Conservation (phyloP, 495 filamentous ascomycete species). For the Thermothielavioides terrestris region DNA sequence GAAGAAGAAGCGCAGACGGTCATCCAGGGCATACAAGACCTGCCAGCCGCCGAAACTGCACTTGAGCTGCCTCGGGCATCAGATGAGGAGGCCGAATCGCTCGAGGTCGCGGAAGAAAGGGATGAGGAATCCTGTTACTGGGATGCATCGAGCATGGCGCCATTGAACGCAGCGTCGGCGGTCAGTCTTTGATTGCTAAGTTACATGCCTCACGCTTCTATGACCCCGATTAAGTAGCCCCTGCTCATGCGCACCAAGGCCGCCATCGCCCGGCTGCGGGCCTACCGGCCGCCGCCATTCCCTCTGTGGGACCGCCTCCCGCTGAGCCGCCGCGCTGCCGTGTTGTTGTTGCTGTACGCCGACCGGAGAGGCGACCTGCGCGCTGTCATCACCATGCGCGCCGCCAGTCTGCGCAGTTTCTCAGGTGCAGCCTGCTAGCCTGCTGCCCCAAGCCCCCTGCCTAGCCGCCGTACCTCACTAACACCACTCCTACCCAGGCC, state of each 20-base stretch:
- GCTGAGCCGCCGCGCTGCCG: conserved; percentile 65
- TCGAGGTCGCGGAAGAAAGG: conserved; percentile 6
- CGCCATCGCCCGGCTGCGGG: conserved; percentile 67
- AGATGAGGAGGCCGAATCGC: conserved; percentile 2
- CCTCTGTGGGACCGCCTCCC: conserved; percentile 53
- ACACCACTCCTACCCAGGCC: conserved; percentile 45
- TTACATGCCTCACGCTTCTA: not conserved
- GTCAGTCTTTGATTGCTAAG: conserved; percentile 36
- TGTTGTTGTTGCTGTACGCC: conserved; percentile 76
- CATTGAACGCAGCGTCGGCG: conserved; percentile 46
- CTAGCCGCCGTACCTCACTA: not conserved
- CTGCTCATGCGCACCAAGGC: conserved; percentile 38
- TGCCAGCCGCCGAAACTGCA: not conserved
- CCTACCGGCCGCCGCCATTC: conserved; percentile 54
- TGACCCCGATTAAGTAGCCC: not conserved
- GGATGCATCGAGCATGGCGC: conserved; percentile 47
- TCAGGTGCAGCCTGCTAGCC: conserved; percentile 26
- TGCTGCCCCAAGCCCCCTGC: not conserved
- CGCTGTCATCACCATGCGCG: conserved; percentile 81
- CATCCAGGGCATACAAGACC: not conserved
- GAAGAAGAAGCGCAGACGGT: not conserved
- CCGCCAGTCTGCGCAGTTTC: conserved; percentile 59
- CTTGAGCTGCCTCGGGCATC: not conserved
- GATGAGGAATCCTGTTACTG: conserved; percentile 35
- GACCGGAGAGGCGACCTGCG: conserved; percentile 66